phyloP scores from a whole-genome alignment of 164 flowering plant genomes.

The Vitis cinerea region DNA sequence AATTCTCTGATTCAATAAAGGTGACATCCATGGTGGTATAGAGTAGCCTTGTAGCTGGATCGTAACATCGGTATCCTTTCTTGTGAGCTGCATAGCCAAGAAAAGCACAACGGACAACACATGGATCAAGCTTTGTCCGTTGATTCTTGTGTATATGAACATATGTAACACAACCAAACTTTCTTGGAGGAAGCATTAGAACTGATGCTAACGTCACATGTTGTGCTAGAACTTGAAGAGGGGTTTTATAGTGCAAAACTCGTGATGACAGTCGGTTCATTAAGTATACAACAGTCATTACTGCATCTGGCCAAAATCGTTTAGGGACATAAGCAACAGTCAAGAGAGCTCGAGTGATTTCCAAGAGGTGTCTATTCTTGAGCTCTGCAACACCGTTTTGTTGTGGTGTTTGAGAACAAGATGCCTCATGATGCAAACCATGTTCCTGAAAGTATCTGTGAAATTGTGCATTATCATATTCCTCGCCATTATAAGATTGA shows the following conservation, averaged over 20 bases:
- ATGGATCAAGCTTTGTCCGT: neutral
- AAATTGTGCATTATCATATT: neutral
- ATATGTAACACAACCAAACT: constrained; percentile 3
- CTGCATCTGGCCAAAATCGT: no score
- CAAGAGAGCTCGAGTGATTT: no score
- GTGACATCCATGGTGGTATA: constrained; percentile 9
- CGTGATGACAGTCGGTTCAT: no score
- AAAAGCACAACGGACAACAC: constrained; percentile 4
- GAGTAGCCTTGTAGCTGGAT: neutral
- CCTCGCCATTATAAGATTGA: no score
- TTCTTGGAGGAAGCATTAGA: neutral
- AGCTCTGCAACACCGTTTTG: no score
- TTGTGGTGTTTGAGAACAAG: no score
- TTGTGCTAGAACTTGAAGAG: no score
- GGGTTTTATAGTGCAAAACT: no score
- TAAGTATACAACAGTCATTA: no score
- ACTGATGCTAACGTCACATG: no score
- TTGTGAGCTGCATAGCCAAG: neutral
- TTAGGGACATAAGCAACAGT: no score
- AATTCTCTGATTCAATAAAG: neutral
- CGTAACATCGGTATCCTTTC: neutral
- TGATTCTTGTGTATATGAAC: constrained; percentile 7
- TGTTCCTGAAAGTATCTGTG: neutral
- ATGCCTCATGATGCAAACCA: neutral
- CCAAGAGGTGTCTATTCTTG: no score